These are phyloP conservation scores for Tricholoma hemisulphureum DNA, from an alignment of 768 basidiomycete genomes.

Conservation along the genomic window DNA sequence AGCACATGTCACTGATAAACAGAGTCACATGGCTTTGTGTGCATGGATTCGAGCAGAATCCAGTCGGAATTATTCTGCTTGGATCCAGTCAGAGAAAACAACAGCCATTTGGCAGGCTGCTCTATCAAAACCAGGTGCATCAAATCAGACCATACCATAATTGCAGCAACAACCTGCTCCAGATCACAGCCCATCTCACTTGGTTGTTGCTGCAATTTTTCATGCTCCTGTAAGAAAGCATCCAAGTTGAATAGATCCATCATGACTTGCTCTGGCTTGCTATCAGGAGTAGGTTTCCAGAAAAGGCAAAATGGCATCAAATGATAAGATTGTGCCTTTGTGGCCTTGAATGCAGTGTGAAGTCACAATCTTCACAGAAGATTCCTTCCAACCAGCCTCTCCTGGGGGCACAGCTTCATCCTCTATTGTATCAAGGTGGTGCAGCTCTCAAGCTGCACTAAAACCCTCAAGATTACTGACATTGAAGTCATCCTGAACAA, in stretches of 20 bases:
- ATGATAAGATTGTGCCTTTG: slow-evolving; percentile 6
- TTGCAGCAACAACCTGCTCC: not conserved
- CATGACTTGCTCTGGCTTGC: not conserved
- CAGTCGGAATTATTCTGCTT: too few species aligned
- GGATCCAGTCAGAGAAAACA: too few species aligned
- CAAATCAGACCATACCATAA: slow-evolving; percentile 16
- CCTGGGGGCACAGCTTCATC: not conserved
- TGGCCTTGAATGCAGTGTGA: slow-evolving; percentile 13
- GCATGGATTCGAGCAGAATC: too few species aligned
- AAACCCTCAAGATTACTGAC: slow-evolving; percentile 21
- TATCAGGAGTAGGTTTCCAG: too few species aligned
- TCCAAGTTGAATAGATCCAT: not conserved
- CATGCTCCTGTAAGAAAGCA: not conserved
- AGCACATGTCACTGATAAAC: too few species aligned
- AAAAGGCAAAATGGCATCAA: slow-evolving; percentile 12
- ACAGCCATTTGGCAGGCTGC: too few species aligned
- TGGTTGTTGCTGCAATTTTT: not conserved
- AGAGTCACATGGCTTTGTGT: too few species aligned
- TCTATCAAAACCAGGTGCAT: too few species aligned
- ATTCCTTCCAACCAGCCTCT: too few species aligned
- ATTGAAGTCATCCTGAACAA: slow-evolving; percentile 26
- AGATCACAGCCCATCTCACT: not conserved
- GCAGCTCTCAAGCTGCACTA: slow-evolving; percentile 12
- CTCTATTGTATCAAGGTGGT: slow-evolving; percentile 12
- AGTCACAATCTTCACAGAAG: not conserved